Base-by-base conservation (phyloP, 1,284 basidiomycete species). In the Stereum hirsutum region DNA sequence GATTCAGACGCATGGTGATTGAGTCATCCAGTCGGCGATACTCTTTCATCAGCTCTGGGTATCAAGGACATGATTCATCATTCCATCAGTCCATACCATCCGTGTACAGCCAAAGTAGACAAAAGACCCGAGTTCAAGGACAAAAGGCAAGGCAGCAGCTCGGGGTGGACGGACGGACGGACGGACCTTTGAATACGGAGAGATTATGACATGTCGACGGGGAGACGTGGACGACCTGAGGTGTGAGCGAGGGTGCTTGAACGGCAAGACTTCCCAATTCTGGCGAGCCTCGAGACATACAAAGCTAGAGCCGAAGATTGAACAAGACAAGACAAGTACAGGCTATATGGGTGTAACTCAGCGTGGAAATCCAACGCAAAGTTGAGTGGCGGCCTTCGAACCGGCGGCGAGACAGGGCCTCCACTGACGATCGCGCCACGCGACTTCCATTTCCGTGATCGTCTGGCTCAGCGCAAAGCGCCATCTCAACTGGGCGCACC, bases 1-100 rank as follows among this genome's bases (percentile, higher is more conserved):
- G 78, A 58, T 93, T 93, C 42, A 92, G 62, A 20, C 90, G 72
- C 74, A 89, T 89, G 38, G 77, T 81, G 50, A 94, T 84, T 12
- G 75, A 67, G 58, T 94, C 90, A 61, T 94, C 90, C 6, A 93
- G 68, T 53, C 75, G 81, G 52, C 90, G 74, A 59, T 93, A 92
- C 60, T 93, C 87, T 56, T 72, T 79, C 61, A 93, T 73, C 54
- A 92, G 76, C 51, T 90, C 90, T 94, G 57, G 28, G 45, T 37
- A 20, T 10, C 12, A 17, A 40, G 21, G 30, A 15, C 6, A 15
- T 30, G 30, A 38, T 26, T n/a, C 20, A 28, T 17, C 17, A 20
- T 20, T 43, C 30, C 45, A 30, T 34, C 30, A 35, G 39, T 21
- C 20, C 24, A n/a, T n/a, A n/a, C n/a, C n/a, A n/a, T n/a, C n/a